A percentile compares a stretch with the other conserved stretches of the same genome.
Evolutionary conservation across 495 filamentous ascomycete species (phyloP).

Genomic region (Talaromyces stipitatus): DNA sequence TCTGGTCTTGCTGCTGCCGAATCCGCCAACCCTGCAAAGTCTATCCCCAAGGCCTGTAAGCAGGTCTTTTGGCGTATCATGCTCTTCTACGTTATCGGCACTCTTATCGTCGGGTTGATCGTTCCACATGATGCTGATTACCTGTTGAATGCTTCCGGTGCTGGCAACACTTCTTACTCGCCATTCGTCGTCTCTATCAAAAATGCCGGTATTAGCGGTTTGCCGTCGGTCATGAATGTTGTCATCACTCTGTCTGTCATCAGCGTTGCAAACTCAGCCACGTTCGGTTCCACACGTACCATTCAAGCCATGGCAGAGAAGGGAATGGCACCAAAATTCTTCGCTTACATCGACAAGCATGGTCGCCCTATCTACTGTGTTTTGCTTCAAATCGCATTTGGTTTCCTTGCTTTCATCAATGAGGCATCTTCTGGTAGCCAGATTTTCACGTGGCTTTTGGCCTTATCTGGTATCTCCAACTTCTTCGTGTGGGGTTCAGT

Average conservation of each 20-base stretch:
- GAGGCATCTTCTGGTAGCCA: constrained; percentile 29
- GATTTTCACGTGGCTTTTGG: constrained; percentile 57
- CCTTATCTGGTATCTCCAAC: constrained; percentile 56
- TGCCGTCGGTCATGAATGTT: constrained; percentile 67
- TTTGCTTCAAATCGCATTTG: constrained; percentile 45
- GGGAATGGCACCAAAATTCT: constrained; percentile 50
- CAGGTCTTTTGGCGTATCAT: constrained; percentile 73
- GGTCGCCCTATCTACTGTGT: constrained; percentile 50
- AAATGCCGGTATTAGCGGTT: constrained; percentile 55
- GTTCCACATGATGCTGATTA: constrained; percentile 45
- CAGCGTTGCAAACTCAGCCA: constrained; percentile 55
- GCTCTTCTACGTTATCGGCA: constrained; percentile 65
- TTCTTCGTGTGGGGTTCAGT: constrained; percentile 70
- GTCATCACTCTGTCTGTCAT: constrained; percentile 66
- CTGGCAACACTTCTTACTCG: constrained; percentile 52
- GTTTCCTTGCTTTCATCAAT: constrained; percentile 48
- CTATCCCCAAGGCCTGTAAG: constrained; percentile 59
- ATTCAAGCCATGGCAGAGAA: constrained; percentile 51
- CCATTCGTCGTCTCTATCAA: constrained; percentile 70
- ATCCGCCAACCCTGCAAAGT: constrained; percentile 53
- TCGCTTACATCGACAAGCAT: constrained; percentile 48
- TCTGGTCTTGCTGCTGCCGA: constrained; percentile 69
- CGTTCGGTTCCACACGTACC: constrained; percentile 55
- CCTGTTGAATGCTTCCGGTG: constrained; percentile 36
- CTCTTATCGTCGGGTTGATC: constrained; percentile 68